These are phyloP conservation scores for Rhodosporidiobolus odoratus DNA, from an alignment of 768 basidiomycete genomes.

Conservation along the genomic window DNA sequence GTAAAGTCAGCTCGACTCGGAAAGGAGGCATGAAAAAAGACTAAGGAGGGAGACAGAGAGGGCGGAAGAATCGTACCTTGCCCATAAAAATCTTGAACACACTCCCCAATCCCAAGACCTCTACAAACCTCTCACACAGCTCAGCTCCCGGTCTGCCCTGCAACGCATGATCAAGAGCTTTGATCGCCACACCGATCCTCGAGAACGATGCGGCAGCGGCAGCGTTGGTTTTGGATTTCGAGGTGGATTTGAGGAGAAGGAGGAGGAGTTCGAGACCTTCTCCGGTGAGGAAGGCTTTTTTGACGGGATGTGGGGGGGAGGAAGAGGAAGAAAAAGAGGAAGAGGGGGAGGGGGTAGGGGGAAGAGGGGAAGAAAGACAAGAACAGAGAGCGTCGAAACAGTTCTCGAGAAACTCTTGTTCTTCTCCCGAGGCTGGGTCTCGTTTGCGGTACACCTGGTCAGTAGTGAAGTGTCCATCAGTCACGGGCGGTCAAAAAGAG, in stretches of 20 bases:
- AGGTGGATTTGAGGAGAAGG: slow-evolving; percentile 97
- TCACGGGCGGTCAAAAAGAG: neutral
- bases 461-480: neutral
- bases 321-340: neutral
- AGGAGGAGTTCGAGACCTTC: slow-evolving; percentile 97
- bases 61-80: slow-evolving; percentile 57
- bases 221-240: too few species aligned
- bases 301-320: slow-evolving; percentile 63
- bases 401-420: slow-evolving; percentile 97
- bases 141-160: slow-evolving; percentile 55
- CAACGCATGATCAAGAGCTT: slow-evolving; percentile 84
- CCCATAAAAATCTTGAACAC: slow-evolving; percentile 90
- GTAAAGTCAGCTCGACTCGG: too few species aligned
- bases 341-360: neutral
- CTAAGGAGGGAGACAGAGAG: neutral
- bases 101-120: slow-evolving; percentile 78
- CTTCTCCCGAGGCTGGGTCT: slow-evolving; percentile 56
- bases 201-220: too few species aligned
- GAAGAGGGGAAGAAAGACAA: slow-evolving; percentile 50
- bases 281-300: slow-evolving; percentile 72
- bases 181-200: too few species aligned
- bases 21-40: too few species aligned
- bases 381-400: slow-evolving; percentile 86
- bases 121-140: slow-evolving; percentile 78
- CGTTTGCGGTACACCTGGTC: slow-evolving; percentile 33